These are phyloP conservation scores for Coriolopsis trogii DNA, from an alignment of 1,284 basidiomycete species.

Conservation along the genomic window DNA sequence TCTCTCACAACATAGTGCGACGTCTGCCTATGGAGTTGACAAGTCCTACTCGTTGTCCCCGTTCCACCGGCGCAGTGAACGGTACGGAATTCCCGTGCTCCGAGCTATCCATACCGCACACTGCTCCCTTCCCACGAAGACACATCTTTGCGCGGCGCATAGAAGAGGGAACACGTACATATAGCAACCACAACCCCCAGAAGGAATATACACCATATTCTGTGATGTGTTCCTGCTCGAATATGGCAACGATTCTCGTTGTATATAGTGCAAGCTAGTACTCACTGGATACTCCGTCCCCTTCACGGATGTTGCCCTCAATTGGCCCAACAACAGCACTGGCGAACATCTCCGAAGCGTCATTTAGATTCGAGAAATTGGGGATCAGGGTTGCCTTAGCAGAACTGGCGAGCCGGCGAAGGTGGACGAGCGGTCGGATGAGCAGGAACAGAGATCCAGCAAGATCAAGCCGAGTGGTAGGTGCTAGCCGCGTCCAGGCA, in stretches of 20 bases:
- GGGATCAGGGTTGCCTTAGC: slow-evolving; percentile 50
- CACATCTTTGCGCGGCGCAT: too few species aligned
- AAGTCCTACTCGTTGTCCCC: too few species aligned
- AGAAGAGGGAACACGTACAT: slow-evolving; percentile 45
- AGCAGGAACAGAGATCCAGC: slow-evolving; percentile 67
- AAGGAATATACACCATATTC: slow-evolving; percentile 87
- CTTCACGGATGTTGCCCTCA: slow-evolving; percentile 88
- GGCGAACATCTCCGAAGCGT: slow-evolving; percentile 67
- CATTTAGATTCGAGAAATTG: slow-evolving; percentile 54
- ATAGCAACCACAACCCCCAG: slow-evolving; percentile 68
- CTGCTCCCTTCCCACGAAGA: too few species aligned
- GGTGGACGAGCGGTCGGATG: slow-evolving; percentile 71
- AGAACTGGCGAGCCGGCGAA: slow-evolving; percentile 61
- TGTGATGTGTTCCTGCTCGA: slow-evolving; percentile 86
- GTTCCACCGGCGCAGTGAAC: too few species aligned
- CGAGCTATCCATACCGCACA: too few species aligned
- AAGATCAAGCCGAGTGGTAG: slow-evolving; percentile 43
- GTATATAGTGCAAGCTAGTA: neutral
- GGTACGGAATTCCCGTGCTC: too few species aligned
- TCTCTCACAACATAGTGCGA: too few species aligned
- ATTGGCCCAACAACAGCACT: slow-evolving; percentile 73
- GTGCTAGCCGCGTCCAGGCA: slow-evolving; percentile 50
- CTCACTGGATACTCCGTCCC: slow-evolving; percentile 91
- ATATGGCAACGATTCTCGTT: neutral
- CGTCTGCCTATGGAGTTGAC: too few species aligned